A percentile compares a stretch with the other conserved stretches of the same genome.
Conservation (phyloP, 2,329 filamentous ascomycete species). For the Xylariales sp. region DNA sequence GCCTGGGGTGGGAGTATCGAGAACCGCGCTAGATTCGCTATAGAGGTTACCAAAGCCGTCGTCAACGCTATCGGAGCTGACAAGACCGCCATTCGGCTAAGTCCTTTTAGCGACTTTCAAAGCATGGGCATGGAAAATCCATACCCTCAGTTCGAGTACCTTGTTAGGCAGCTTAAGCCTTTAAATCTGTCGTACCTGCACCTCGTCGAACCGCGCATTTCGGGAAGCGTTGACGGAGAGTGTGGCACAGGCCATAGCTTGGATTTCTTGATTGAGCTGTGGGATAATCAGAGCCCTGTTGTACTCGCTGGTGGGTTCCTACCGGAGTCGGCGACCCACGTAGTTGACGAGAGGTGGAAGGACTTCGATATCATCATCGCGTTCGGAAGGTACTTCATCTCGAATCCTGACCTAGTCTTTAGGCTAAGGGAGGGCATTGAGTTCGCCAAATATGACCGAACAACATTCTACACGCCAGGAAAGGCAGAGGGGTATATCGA, state of each 20-base stretch:
- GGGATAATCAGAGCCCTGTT: constrained; percentile 58
- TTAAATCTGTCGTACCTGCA: constrained; percentile 68
- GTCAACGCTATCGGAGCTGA: constrained; percentile 63
- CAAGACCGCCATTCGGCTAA: constrained; percentile 62
- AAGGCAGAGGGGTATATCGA: constrained; percentile 41
- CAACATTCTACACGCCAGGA: constrained; percentile 55
- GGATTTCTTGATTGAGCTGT: constrained; percentile 59
- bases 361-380: constrained; percentile 58
- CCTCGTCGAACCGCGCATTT: constrained; percentile 65
- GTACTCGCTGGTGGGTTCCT: constrained; percentile 60
- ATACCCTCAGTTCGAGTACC: constrained; percentile 66
- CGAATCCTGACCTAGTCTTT: constrained; percentile 61
- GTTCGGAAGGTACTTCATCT: constrained; percentile 62
- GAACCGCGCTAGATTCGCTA: constrained; percentile 63
- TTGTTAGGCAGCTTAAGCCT: constrained; percentile 61
- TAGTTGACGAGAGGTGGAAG: constrained; percentile 55
- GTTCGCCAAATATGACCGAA: constrained; percentile 58
- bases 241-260: constrained; percentile 51
- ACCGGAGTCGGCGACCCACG: constrained; percentile 51
- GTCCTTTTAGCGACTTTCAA: constrained; percentile 67
- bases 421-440: constrained; percentile 56
- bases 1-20: constrained; percentile 67
- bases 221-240: constrained; percentile 55
- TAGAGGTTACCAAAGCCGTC: constrained; percentile 66
- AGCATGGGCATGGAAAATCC: constrained; percentile 69